Base-by-base conservation (phyloP, 2,329 filamentous ascomycete species). In the Epicoccum sorghinum region DNA sequence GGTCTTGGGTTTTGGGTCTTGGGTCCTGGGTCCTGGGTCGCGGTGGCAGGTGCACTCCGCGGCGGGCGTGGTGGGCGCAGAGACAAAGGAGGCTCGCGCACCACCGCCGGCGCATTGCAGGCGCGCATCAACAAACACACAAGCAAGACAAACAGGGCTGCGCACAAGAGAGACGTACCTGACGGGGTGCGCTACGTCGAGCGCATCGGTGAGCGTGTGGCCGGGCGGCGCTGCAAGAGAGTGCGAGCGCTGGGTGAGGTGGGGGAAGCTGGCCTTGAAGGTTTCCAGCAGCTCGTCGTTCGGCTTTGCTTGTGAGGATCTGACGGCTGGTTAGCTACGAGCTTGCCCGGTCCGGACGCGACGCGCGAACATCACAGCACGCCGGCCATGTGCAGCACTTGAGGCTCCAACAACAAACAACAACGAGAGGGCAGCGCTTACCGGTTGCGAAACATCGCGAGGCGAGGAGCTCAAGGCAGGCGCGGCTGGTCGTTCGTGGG, bases 211-310 rank as follows among this genome's bases (percentile, higher is more conserved):
- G 56, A 77, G 73, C 54, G 82, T 75, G 48, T 81, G 78, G 71
- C 47, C 82, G 73, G 63, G 77, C 67, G 52, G 61, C 46, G 64
- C 67, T 25, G 61, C 64, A 35, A 73, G 27, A 32, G 79, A 79
- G 54, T 82, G 80, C 47, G 83, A 67, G 40, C 75, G 69, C 62
- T 68, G 61, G 12, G 18, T 18, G 18, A 96, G 80, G 66, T 93
- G 86, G 41, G 91, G 89, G 69, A 96, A 96, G 64, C 86, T 87
- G 68, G 90, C 86, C 74, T 90, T 90, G 78, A 96, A 96, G 74
- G 86, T 87, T 76, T 87, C 87, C 73, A 95, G 87, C 70, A 96
- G 83, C 68, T 93, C 90, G 71, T 93, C 89, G 74, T 86, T 87
- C 51, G 92, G 92, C 80, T 96, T 96, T 76, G 92, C 90, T 51